Evolutionary conservation across 441 rosid species (phyloP).

Genomic region (Gossypium lobatum): DNA sequence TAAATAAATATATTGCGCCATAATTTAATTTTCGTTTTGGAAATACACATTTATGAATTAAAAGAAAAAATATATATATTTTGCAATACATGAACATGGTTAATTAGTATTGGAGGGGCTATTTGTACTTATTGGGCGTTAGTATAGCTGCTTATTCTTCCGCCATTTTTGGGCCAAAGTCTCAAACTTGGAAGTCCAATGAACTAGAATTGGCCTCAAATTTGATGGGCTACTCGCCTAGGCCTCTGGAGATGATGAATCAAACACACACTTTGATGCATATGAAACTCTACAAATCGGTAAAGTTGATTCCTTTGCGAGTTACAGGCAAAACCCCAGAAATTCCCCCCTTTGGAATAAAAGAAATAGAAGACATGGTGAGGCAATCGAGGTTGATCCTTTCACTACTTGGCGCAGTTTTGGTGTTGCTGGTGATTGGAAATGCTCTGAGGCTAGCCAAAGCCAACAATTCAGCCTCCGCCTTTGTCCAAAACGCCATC

Average conservation of each 20-base stretch:
- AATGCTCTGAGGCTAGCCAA: slow-evolving; percentile 14
- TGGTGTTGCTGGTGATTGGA: slow-evolving; percentile 13
- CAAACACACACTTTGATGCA: not conserved
- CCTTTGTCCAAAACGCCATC: slow-evolving; percentile 58
- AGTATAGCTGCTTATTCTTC: too few species aligned
- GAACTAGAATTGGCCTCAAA: not conserved
- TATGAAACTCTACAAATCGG: not conserved
- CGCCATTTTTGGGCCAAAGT: too few species aligned
- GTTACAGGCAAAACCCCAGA: not conserved
- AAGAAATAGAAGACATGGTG: not conserved
- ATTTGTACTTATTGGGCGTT: too few species aligned
- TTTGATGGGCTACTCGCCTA: not conserved
- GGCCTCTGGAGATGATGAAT: too few species aligned
- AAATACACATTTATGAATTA: too few species aligned
- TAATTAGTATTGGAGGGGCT: too few species aligned
- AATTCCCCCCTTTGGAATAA: not conserved
- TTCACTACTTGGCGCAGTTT: not conserved
- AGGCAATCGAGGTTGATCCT: slow-evolving; percentile 3
- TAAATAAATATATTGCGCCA: too few species aligned
- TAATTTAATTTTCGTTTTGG: too few species aligned
- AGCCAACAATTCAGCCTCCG: slow-evolving; percentile 51
- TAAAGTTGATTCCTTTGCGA: not conserved
- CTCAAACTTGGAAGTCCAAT: not conserved
- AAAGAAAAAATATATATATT: too few species aligned
- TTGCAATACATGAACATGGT: too few species aligned